Percentiles rank a stretch among this genome's conserved stretches.
Evolutionary conservation across 2,329 filamentous ascomycete genomes (phyloP).

Genomic region (Colletotrichum lentis): DNA sequence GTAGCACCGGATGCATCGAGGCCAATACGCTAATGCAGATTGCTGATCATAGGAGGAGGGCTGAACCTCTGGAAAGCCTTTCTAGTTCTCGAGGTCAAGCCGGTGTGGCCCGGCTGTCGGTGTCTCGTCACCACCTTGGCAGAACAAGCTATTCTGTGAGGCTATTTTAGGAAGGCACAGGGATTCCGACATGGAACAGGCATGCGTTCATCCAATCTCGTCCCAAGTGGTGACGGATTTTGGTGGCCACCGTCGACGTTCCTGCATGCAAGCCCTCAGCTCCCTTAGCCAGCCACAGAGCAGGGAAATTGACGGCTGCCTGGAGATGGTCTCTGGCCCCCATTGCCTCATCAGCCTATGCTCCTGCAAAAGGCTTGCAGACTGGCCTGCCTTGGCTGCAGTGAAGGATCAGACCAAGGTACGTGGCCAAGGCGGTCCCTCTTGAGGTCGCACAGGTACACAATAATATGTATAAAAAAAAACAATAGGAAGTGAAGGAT

Average conservation of each 20-base stretch:
- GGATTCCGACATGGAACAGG: constrained; percentile 8
- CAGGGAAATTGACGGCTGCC: constrained; percentile 30
- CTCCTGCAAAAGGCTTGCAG: not conserved
- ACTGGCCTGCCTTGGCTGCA: not conserved
- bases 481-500: no score
- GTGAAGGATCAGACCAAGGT: no score
- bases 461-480: no score
- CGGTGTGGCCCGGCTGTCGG: not conserved
- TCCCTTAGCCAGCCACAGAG: not conserved
- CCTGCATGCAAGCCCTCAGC: constrained; percentile 6
- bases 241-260: constrained; percentile 9
- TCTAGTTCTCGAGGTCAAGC: not conserved
- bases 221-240: not conserved
- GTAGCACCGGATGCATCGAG: constrained; percentile 10
- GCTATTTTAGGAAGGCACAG: constrained; percentile 19
- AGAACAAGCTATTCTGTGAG: not conserved
- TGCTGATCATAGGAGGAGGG: constrained; percentile 10
- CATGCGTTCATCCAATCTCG: constrained; percentile 26
- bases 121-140: not conserved
- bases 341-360: not conserved
- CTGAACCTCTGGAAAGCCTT: not conserved
- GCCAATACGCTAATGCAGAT: constrained; percentile 22
- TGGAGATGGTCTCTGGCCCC: constrained; percentile 8
- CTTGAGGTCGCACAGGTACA: no score
- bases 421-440: no score